These are phyloP conservation scores for Septoria petroselini DNA, from an alignment of 2,329 filamentous ascomycete species.

Conservation along the genomic window DNA sequence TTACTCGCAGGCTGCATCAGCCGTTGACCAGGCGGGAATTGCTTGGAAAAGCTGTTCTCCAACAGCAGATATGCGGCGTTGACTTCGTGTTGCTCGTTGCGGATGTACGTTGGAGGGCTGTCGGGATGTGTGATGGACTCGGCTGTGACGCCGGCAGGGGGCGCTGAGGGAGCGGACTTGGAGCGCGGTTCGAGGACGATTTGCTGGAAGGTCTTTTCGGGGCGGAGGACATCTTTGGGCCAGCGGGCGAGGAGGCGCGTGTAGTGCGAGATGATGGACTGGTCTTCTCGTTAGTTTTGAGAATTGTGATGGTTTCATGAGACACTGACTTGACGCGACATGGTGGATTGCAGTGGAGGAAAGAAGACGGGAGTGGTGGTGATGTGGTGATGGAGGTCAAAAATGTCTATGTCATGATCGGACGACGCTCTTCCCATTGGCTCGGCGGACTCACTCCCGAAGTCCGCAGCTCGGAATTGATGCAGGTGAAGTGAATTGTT, in stretches of 20 bases:
- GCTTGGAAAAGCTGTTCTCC: slow-evolving; percentile 55
- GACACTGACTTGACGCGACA: slow-evolving; percentile 6
- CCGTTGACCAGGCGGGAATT: slow-evolving; percentile 48
- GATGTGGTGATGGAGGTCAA: no score
- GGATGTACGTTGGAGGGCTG: neutral
- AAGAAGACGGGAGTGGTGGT: neutral
- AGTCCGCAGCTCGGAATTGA: no score
- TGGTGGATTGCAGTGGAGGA: neutral
- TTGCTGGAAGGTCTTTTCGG: slow-evolving; percentile 46
- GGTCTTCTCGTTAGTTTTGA: neutral
- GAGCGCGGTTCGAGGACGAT: slow-evolving; percentile 45
- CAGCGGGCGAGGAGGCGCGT: slow-evolving; percentile 49
- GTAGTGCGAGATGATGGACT: slow-evolving; percentile 47
- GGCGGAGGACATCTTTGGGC: slow-evolving; percentile 52
- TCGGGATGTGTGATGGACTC: neutral
- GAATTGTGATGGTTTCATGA: neutral
- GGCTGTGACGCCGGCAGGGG: slow-evolving; percentile 15
- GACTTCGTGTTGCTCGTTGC: slow-evolving; percentile 46
- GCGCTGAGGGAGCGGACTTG: slow-evolving; percentile 30
- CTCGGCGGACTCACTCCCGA: no score
- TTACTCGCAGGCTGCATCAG: slow-evolving; percentile 52
- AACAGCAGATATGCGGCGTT: slow-evolving; percentile 61
- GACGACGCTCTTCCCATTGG: no score
- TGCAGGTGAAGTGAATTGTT: no score
- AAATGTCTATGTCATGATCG: no score